These are phyloP conservation scores for Colletotrichum sp. DNA, from an alignment of 2,329 filamentous ascomycete species.

Conservation along the genomic window DNA sequence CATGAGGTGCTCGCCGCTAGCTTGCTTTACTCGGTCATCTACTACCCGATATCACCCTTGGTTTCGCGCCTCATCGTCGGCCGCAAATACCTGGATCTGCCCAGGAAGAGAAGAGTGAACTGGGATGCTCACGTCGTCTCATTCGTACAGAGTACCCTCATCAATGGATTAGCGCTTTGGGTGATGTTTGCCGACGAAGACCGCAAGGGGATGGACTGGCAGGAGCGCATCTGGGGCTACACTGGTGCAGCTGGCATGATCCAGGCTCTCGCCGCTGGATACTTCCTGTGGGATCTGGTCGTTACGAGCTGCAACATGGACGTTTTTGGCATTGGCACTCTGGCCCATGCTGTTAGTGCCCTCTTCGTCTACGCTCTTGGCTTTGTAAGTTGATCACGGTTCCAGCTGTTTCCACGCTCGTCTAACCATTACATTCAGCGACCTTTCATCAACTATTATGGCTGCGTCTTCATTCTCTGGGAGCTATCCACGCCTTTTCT, in stretches of 20 bases:
- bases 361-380: conserved; percentile 77
- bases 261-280: conserved; percentile 78
- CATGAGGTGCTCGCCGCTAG: conserved; percentile 76
- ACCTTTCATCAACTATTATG: conserved; percentile 86
- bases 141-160: conserved; percentile 76
- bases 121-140: conserved; percentile 89
- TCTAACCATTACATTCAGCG: conserved; percentile 54
- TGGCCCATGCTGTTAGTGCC: conserved; percentile 79
- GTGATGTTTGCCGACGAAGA: conserved; percentile 74
- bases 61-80: conserved; percentile 69
- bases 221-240: conserved; percentile 79
- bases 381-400: conserved; percentile 65
- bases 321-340: conserved; percentile 77
- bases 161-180: conserved; percentile 77
- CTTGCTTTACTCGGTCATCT: conserved; percentile 71
- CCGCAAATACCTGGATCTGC: conserved; percentile 66
- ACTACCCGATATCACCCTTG: conserved; percentile 69
- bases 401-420: conserved; percentile 16
- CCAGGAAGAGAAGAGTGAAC: conserved; percentile 69
- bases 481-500: conserved; percentile 85
- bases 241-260: conserved; percentile 74
- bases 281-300: conserved; percentile 84
- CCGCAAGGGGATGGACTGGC: conserved; percentile 67
- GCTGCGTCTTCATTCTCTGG: conserved; percentile 82
- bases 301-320: conserved; percentile 71